phyloP scores from a whole-genome alignment of 2,329 filamentous ascomycete genomes.

The Fusarium irregulare region DNA sequence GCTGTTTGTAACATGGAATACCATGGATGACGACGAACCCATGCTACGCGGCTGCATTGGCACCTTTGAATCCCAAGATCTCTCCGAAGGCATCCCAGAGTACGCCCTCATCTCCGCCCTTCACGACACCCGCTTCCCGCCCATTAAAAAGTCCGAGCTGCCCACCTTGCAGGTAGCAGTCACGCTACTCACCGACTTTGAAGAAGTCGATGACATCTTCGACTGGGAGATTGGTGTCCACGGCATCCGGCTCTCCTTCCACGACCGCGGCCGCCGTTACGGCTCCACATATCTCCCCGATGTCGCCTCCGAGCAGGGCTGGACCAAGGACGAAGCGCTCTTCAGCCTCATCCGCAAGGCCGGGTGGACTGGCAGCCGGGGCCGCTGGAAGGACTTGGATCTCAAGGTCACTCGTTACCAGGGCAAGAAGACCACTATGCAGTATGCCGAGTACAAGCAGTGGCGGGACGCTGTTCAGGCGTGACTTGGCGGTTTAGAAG shows the following conservation, averaged over 20 bases:
- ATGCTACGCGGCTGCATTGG: conserved; percentile 93
- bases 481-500: conserved; percentile 25
- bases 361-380: conserved; percentile 85
- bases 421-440: conserved; percentile 79
- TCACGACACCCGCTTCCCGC: conserved; percentile 71
- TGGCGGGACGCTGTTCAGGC: conserved; percentile 79
- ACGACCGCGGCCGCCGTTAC: conserved; percentile 76
- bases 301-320: conserved; percentile 91
- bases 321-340: conserved; percentile 92
- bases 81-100: conserved; percentile 77
- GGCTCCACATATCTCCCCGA: conserved; percentile 93
- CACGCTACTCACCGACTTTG: conserved; percentile 88
- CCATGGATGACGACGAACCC: conserved; percentile 59
- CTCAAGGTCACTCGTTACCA: conserved; percentile 87
- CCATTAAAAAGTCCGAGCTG: conserved; percentile 66
- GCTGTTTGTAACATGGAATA: conserved; percentile 97
- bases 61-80: conserved; percentile 83
- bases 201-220: conserved; percentile 76
- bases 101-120: conserved; percentile 86
- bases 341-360: conserved; percentile 94
- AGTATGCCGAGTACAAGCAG: conserved; percentile 78
- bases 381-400: conserved; percentile 82
- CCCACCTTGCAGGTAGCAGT: conserved; percentile 72
- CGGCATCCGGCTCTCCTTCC: conserved; percentile 87
- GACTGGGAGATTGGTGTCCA: conserved; percentile 91